Evolutionary conservation across 1,284 basidiomycete species (phyloP), one percentile per base, ranked within the genome.

Genomic region (Moesziomyces sp.): DNA sequence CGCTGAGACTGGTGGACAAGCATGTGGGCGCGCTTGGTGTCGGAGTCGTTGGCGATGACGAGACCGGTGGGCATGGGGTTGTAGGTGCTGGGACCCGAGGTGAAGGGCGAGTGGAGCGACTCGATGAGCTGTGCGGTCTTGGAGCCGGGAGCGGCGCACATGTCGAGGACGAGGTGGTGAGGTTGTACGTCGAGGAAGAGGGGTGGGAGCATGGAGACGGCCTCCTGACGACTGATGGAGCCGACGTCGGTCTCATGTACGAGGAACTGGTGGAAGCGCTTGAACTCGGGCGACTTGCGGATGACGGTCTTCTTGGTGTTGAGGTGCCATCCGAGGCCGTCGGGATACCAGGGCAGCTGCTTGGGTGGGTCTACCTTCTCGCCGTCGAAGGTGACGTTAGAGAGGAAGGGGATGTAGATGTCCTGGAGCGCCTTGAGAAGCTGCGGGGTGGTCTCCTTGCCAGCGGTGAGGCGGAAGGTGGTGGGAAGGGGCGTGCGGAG

Each of bases 81-180:
- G 63, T 77, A 83, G 18, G 74, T 51, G 59, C 79, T 78, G 19
- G 77, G 78, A 42, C 58, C 53, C 5, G 80, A 68, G 21, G 74
- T 75, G 60, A 78, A 66, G 35, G 82, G 79, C 19, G 80, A 81
- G 80, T 96, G 93, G 3, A 97, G 86, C 2, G 92, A 91, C 87
- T 97, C 94, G 43, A 97, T 88, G 16, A 97, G 87, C 86, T 97
- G 94, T 5, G 93, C 92, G 7, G 94, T 95, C 90, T 99, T 99
- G 34, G 94, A 97, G 16, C 97, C 97, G 1, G 97, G 97, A 1
- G 97, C 96, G n/a, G 97, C 97, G 83, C 96, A 99, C 92, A 97
- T 94, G 85, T 99, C 96, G 77, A 99, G 90, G 16, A 83, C 82
- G 38, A 83, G 58, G 58, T 83, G 82, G 52, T 83, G 68, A 8